phyloP scores from a whole-genome alignment of 2,329 filamentous ascomycete species.

The Dactylonectria estremocensis region DNA sequence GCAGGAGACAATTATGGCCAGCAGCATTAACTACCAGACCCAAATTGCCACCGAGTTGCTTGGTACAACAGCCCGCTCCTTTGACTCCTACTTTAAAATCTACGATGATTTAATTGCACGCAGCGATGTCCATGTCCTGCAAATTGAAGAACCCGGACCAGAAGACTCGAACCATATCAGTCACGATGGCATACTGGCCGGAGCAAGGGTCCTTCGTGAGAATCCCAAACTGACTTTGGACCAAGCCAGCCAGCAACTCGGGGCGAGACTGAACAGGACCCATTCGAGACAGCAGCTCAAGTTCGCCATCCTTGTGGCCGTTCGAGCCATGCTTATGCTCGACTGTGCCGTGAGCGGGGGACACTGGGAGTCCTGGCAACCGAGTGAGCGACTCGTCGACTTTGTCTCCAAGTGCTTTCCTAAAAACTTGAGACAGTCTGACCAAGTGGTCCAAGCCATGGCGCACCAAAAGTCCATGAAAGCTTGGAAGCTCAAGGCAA shows the following conservation, averaged over 20 bases:
- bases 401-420: background rate
- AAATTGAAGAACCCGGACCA: background rate
- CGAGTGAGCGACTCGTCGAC: background rate
- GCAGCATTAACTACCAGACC: background rate
- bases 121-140: background rate
- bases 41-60: background rate
- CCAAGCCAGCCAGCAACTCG: background rate
- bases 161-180: background rate
- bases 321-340: slow-evolving; percentile 9
- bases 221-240: background rate
- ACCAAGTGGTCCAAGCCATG: background rate
- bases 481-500: slow-evolving; percentile 6
- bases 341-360: background rate
- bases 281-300: background rate
- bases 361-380: slow-evolving; percentile 1
- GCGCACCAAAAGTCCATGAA: background rate
- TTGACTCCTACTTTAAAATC: background rate
- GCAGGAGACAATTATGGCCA: too few species aligned
- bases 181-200: background rate
- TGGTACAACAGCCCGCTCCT: background rate
- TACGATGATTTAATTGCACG: slow-evolving; percentile 3
- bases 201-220: background rate
- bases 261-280: background rate
- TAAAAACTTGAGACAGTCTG: background rate
- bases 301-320: background rate